Percentiles rank a stretch among this genome's conserved stretches.
Evolutionary conservation across 2,329 filamentous ascomycete species (phyloP).

Genomic region (Stagonosporopsis rhizophila): DNA sequence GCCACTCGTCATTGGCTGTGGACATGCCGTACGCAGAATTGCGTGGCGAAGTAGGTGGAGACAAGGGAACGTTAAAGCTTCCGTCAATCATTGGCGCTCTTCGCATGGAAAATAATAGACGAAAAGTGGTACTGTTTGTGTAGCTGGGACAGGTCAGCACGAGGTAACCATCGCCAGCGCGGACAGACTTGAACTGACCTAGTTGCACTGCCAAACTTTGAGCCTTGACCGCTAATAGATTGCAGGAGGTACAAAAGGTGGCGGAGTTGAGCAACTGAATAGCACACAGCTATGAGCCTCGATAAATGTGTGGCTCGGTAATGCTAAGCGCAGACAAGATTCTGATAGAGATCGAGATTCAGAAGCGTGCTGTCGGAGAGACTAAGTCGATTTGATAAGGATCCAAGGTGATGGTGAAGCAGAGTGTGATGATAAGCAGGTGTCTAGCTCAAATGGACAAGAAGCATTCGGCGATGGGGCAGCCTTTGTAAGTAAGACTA

Average conservation of each 20-base stretch:
- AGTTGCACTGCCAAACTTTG: slow-evolving; percentile 21
- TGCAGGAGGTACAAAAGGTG: slow-evolving; percentile 16
- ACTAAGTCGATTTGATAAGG: slow-evolving; percentile 35
- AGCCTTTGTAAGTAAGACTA: slow-evolving; percentile 45
- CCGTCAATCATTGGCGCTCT: slow-evolving; percentile 54
- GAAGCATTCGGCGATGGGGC: slow-evolving; percentile 40
- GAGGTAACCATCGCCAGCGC: slow-evolving; percentile 31
- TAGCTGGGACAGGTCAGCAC: slow-evolving; percentile 34
- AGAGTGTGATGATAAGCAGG: slow-evolving; percentile 31
- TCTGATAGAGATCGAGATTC: slow-evolving; percentile 38
- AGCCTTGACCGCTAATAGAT: slow-evolving; percentile 20
- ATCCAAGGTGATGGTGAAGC: slow-evolving; percentile 16
- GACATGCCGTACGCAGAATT: slow-evolving; percentile 58
- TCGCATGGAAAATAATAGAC: slow-evolving; percentile 26
- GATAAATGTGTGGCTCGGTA: slow-evolving; percentile 34
- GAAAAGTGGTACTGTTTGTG: slow-evolving; percentile 28
- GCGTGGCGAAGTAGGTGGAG: slow-evolving; percentile 59
- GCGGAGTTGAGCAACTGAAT: slow-evolving; percentile 23
- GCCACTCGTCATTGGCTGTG: slow-evolving; percentile 54
- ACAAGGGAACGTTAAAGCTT: slow-evolving; percentile 56
- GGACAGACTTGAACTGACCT: slow-evolving; percentile 23
- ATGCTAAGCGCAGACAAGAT: slow-evolving; percentile 30
- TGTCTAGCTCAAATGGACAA: slow-evolving; percentile 40
- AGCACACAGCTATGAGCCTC: slow-evolving; percentile 23
- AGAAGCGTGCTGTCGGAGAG: slow-evolving; percentile 38